Conservation (phyloP, 2,329 filamentous ascomycete species). For the Aaosphaeria pasadenensis region DNA sequence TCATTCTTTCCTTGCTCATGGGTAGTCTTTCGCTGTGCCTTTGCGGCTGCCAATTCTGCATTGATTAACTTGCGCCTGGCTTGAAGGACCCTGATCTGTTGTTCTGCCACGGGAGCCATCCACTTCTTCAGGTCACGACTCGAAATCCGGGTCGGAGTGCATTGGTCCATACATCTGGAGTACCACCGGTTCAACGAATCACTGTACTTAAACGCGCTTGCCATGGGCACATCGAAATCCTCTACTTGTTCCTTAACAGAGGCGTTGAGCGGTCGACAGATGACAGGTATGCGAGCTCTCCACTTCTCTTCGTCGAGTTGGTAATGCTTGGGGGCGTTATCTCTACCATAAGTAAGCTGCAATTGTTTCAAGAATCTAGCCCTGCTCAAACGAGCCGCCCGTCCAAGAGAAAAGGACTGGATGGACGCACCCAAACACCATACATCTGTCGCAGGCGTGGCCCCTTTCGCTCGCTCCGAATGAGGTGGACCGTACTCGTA, state of each 20-base stretch:
- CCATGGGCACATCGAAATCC: background rate
- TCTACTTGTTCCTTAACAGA: background rate
- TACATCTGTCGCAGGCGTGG: slow-evolving; percentile 16
- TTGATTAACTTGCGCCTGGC: background rate
- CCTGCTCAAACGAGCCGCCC: no score
- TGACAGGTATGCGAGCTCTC: slow-evolving; percentile 1
- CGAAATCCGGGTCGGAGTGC: slow-evolving; percentile 1
- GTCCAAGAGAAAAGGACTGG: slow-evolving; percentile 13
- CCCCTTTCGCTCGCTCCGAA: background rate
- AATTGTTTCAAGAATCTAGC: no score
- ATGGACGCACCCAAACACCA: slow-evolving; percentile 21
- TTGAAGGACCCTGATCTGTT: slow-evolving; percentile 1
- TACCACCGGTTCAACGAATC: slow-evolving; percentile 12
- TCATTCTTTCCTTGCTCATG: no score
- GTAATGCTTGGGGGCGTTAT: no score
- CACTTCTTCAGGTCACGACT: slow-evolving; percentile 1
- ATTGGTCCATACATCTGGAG: slow-evolving; percentile 2
- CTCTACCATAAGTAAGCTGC: no score
- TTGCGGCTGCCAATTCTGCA: no score
- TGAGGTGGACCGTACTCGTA: slow-evolving; percentile 17
- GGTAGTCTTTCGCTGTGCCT: no score
- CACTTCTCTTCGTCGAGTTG: slow-evolving; percentile 1
- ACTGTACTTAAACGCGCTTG: slow-evolving; percentile 4
- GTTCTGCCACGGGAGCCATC: slow-evolving; percentile 1
- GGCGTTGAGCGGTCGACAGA: slow-evolving; percentile 10